A percentile compares a stretch with the other conserved stretches of the same genome.
Evolutionary conservation across 768 basidiomycete species (phyloP).

Genomic region (Clitopilus hobsonii): DNA sequence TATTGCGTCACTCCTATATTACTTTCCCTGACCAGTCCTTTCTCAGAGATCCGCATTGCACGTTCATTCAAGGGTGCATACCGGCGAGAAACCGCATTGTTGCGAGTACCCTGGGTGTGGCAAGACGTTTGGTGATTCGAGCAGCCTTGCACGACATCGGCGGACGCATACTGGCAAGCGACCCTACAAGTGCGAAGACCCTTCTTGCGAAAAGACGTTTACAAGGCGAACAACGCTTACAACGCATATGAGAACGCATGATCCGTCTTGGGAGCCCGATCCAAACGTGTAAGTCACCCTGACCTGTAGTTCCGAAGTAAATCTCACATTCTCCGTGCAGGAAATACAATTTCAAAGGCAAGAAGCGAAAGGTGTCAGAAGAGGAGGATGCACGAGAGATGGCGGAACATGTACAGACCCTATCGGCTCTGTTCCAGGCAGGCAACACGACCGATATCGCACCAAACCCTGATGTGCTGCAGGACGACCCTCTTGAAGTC

Average conservation of each 20-base stretch:
- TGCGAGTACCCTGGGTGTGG: slow-evolving; percentile 88
- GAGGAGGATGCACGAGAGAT: slow-evolving; percentile 58
- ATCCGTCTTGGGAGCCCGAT: slow-evolving; percentile 81
- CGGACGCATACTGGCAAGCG: slow-evolving; percentile 86
- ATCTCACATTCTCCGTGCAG: slow-evolving; percentile 29
- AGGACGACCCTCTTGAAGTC: slow-evolving; percentile 51
- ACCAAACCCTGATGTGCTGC: slow-evolving; percentile 18
- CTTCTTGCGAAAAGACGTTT: slow-evolving; percentile 82
- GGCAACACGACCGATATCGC: slow-evolving; percentile 28
- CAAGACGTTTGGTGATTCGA: slow-evolving; percentile 89
- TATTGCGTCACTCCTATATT: background rate
- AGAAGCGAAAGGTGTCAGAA: slow-evolving; percentile 51
- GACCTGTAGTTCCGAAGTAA: slow-evolving; percentile 6
- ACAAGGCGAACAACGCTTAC: slow-evolving; percentile 82
- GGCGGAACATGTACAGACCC: slow-evolving; percentile 70
- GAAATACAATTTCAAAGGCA: slow-evolving; percentile 76
- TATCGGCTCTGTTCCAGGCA: slow-evolving; percentile 64
- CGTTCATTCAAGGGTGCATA: slow-evolving; percentile 86
- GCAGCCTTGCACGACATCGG: slow-evolving; percentile 86
- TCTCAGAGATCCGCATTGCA: slow-evolving; percentile 81
- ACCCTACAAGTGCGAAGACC: slow-evolving; percentile 82
- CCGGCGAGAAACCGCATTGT: slow-evolving; percentile 88
- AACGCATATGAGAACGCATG: slow-evolving; percentile 84
- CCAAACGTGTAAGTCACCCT: slow-evolving; percentile 61
- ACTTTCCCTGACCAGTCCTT: slow-evolving; percentile 11